Evolutionary conservation across 495 filamentous ascomycete species (phyloP), one percentile per base, ranked within the genome.

Genomic region (Hapsidospora chrysogenum): DNA sequence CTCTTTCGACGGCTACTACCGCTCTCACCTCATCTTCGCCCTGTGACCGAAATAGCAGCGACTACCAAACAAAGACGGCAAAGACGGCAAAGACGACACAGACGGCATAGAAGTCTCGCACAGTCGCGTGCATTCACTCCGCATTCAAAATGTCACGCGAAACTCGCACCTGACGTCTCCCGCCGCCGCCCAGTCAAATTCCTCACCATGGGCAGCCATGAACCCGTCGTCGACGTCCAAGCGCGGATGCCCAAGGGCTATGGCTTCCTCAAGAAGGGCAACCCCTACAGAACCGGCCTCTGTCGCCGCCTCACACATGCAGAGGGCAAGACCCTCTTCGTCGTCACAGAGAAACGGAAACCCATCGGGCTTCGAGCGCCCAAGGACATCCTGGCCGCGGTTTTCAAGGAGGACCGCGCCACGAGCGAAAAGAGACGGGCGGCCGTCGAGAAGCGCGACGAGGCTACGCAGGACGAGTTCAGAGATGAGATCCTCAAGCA

Each of bases 311-410:
- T 41, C 13, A 55, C 58, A 3, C 47, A 47, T n/a, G 41, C 29
- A 8, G 44, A 47, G 13, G 37, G 36, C 16, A 34, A 49, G 22
- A 37, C 38, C 3, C 35, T 63, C 1, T 64, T 55, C 23, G 43
- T 54, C 2, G 60, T 63, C 10, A 14, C 11, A 16, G 5, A 36
- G 3, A 28, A 29, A 8, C 36, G 41, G 11, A 48, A 45, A 21
- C 39, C 28, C 9, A 21, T 52, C n/a, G 60, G 58, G 3, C 44
- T 63, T 17, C 50, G 51, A 6, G 60, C 59, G 15, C 58, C 58
- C 0, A n/a, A n/a, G 2, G 18, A 29, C 6, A 49, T 62, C 26
- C 41, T 45, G 28, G 17, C 39, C 0, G 35, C 16, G 11, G 60
- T 61, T 4, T 10, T 44, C 11, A 4, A 40, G 8, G 36, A 51